Evolutionary conservation across 352 stramenopile genomes (phyloP), one percentile per base, ranked within the genome.

Genomic region (Globisporangium abappressorium): DNA sequence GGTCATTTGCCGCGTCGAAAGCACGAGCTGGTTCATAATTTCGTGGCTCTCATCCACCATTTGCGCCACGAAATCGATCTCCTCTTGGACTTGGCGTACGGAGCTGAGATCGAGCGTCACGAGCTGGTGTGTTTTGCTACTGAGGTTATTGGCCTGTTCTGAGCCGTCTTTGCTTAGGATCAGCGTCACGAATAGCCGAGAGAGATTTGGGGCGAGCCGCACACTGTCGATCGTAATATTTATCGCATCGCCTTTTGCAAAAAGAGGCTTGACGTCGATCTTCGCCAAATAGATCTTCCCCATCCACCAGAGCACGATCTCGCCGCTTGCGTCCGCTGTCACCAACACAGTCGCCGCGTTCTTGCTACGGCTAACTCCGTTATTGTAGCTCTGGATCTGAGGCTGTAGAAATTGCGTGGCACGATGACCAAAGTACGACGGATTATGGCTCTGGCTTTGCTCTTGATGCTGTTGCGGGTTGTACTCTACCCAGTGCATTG

Each of bases 281-380:
- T 74, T 75, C 6, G 83, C 73, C 0, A 91, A 62, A 18, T 82
- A 69, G 55, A 89, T 79, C 22, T 73, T 77, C 1, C 81, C 85
- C 54, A 77, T 73, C 85, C 85, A 93, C 85, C 85, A 93, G 14
- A 91, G 20, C 15, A 68, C 76, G 28, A 93, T 65, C 34, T 65
- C 49, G 3, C 79, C 76, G 4, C 47, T 34, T 3, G 62, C 30
- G 47, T 93, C 85, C 0, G 80, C 81, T 26, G 81, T 89, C 36
- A 79, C 67, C 18, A 93, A 60, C 20, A 64, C 77, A 70, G 51
- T 86, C 54, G 30, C 9, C 30, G n/a, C 11, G 14, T 14, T 15
- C 3, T 30, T 26, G 5, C 4, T 46, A 8, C 11, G n/a, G 41
- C 14, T 26, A 41, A 7, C 58, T 41, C 5, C 8, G 12, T 2